Evolutionary conservation across 495 filamentous ascomycete genomes (phyloP).

Genomic region (Daldinia decipiens): DNA sequence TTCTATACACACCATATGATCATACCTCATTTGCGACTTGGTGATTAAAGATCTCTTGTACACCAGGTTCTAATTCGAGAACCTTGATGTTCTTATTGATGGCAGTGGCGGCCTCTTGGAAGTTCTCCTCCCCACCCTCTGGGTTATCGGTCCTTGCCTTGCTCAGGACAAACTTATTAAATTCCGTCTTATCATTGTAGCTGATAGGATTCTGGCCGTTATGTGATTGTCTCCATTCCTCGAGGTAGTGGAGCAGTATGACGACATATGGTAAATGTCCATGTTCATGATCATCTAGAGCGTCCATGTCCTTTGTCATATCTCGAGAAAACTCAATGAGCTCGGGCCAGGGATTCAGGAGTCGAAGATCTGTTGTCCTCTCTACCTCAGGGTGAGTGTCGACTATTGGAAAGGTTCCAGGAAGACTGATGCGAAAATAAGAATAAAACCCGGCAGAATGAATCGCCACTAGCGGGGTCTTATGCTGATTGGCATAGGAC

Average conservation of each 20-base stretch:
- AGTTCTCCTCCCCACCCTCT: constrained; percentile 97
- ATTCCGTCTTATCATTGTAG: constrained; percentile 89
- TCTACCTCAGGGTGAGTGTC: constrained; percentile 95
- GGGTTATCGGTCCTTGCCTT: constrained; percentile 76
- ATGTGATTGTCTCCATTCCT: constrained; percentile 81
- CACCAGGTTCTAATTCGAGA: constrained; percentile 70
- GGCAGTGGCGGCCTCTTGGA: constrained; percentile 87
- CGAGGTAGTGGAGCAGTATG: constrained; percentile 85
- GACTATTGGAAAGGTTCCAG: constrained; percentile 86
- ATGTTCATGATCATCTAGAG: constrained; percentile 81
- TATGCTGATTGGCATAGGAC: constrained; percentile 65
- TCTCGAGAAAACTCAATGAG: constrained; percentile 70
- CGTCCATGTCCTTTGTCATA: constrained; percentile 72
- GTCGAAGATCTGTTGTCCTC: constrained; percentile 83
- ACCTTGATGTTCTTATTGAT: constrained; percentile 79
- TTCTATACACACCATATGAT: constrained; percentile 29
- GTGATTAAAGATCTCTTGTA: constrained; percentile 83
- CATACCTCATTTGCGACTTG: constrained; percentile 57
- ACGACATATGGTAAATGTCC: constrained; percentile 92
- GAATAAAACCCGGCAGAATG: constrained; percentile 92
- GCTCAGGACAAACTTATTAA: constrained; percentile 72
- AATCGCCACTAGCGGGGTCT: constrained; percentile 81
- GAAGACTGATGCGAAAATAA: constrained; percentile 79
- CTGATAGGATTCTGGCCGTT: constrained; percentile 72
- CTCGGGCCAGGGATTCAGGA: constrained; percentile 89